Base-by-base conservation (phyloP, 2,329 filamentous ascomycete species). In the Lithohypha guttulata region DNA sequence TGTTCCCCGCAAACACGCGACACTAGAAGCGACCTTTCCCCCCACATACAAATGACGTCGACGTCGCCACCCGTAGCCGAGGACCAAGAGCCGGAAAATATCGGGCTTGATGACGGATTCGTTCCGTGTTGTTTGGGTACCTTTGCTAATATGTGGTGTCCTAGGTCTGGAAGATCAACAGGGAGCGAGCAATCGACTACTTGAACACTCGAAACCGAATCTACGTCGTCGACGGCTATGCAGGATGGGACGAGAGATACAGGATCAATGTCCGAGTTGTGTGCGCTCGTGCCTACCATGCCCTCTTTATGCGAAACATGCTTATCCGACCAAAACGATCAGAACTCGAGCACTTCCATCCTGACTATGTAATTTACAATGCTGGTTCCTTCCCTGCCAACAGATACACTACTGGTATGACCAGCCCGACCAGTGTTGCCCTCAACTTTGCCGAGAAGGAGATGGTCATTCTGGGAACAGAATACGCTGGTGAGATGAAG, bases 281-380 rank as follows among this genome's bases (percentile, higher is more conserved):
- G 60, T 98, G 91, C 70, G 91, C 91, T 52, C 87, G 91, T 61
- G 91, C 91, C 65, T 98, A 98, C 75, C 91, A 98, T 75, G 91
- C 91, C 47, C 78, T 98, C 51, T 98, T 98, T 79, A 98, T 98
- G 91, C 84, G 87, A 61, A 98, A 98, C 75, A 98, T 98, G 91
- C 82, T 98, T 60, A 98, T 98, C 71, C 83, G 91, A 54, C 91
- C 91, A 48, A 72, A 79, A 38, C 77, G 76, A 48, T 84, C 93
- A 67, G 87, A 98, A 72, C 80, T 98, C 40, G 82, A 94, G 70
- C 77, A 85, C 68, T 98, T 98, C 78, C 84, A 94, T 66, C 91
- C 91, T 55, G 89, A 98, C 73, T 98, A 98, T 73, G 89, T 89
- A 57, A 96, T 98, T 70, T 98, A 98, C 81, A 98, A 98, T 63